These are phyloP conservation scores for Dimargaris cristalligena DNA, from an alignment of 192 early-diverging fungal genomes.

Conservation along the genomic window DNA sequence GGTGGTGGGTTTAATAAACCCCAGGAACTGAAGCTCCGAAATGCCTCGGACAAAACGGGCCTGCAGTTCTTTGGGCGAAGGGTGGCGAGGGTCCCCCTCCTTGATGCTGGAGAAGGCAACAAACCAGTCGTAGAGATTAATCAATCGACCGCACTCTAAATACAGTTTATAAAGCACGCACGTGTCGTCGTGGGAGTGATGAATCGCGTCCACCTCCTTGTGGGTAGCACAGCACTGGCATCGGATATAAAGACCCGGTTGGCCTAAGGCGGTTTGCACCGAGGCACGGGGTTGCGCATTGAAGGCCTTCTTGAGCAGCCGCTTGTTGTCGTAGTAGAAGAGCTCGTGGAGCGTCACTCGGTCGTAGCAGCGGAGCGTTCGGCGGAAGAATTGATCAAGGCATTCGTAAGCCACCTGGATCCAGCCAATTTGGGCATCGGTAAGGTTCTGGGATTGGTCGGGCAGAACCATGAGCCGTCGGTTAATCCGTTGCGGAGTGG, in stretches of 20 bases:
- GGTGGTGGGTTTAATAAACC: constrained; percentile 76
- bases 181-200: constrained; percentile 60
- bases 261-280: constrained; percentile 67
- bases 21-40: constrained; percentile 76
- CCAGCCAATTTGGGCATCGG: constrained; percentile 17
- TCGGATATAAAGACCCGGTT: constrained; percentile 57
- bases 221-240: constrained; percentile 58
- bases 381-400: constrained; percentile 19
- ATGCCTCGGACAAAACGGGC: constrained; percentile 72
- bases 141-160: constrained; percentile 79
- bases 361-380: constrained; percentile 36
- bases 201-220: constrained; percentile 25
- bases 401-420: constrained; percentile 23
- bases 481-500: constrained; percentile 9
- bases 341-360: constrained; percentile 53
- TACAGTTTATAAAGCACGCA: constrained; percentile 82
- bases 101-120: constrained; percentile 67
- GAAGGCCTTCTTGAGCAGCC: constrained; percentile 63
- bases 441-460: neutral
- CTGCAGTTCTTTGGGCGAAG: constrained; percentile 38
- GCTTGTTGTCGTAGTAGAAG: constrained; percentile 56
- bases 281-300: constrained; percentile 65
- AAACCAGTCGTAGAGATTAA: constrained; percentile 90
- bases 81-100: constrained; percentile 34
- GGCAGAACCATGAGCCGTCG: neutral